Conservation (phyloP, 176 grass and related monocot species). For the Carex littledalei region DNA sequence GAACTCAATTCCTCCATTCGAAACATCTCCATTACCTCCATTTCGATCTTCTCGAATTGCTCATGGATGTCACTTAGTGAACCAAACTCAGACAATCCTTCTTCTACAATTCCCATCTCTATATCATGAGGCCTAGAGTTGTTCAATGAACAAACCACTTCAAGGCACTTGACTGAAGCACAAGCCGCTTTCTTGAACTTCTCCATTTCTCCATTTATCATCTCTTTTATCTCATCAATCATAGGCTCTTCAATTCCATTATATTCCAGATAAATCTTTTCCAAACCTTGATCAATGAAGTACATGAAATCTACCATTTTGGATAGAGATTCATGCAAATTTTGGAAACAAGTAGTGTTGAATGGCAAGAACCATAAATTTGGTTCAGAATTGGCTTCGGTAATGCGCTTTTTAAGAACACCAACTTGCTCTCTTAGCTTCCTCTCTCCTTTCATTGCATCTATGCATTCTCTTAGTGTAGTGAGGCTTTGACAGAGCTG, state of each 20-base stretch:
- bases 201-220: conserved; percentile 19
- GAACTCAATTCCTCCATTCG: neutral
- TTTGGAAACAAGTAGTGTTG: conserved; percentile 26
- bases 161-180: conserved; percentile 24
- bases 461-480: conserved; percentile 25
- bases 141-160: conserved; percentile 12
- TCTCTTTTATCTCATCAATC: conserved; percentile 17
- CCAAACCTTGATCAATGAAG: conserved; percentile 24
- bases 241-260: conserved; percentile 6
- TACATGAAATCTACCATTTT: conserved; percentile 54
- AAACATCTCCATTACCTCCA: conserved; percentile 30
- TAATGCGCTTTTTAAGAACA: conserved; percentile 25
- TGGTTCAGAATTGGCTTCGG: conserved; percentile 50
- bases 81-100: neutral
- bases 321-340: conserved; percentile 39
- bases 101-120: conserved; percentile 23
- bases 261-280: neutral
- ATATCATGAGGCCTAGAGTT: conserved; percentile 19
- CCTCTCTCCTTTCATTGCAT: conserved; percentile 7
- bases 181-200: conserved; percentile 36
- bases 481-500: conserved; percentile 39
- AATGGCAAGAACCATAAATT: conserved; percentile 61
- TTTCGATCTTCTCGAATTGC: neutral
- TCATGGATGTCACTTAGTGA: neutral
- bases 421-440: conserved; percentile 27